A percentile compares a stretch with the other conserved stretches of the same genome.
Conservation (phyloP, 2,329 filamentous ascomycete species). For the Penicillium frequentans region DNA sequence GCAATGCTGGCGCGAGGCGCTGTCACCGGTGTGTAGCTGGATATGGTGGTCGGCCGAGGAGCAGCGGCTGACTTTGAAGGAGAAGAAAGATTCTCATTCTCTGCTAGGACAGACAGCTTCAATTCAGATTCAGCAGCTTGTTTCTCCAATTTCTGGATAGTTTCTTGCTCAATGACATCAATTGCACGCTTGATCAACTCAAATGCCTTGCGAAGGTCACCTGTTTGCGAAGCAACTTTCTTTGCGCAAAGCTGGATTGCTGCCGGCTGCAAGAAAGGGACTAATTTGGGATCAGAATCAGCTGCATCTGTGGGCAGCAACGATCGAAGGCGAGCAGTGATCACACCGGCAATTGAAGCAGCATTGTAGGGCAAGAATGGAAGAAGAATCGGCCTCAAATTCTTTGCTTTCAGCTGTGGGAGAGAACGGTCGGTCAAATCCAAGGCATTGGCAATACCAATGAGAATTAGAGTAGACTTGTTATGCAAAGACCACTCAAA, state of each 20-base stretch:
- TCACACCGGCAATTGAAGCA: slow-evolving; percentile 80
- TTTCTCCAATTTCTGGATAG: slow-evolving; percentile 69
- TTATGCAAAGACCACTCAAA: slow-evolving; percentile 93
- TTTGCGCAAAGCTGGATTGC: slow-evolving; percentile 92
- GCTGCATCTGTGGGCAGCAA: slow-evolving; percentile 55
- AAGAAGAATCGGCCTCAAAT: slow-evolving; percentile 83
- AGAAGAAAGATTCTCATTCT: slow-evolving; percentile 73
- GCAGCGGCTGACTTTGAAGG: slow-evolving; percentile 40
- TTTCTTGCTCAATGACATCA: slow-evolving; percentile 85
- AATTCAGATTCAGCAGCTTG: slow-evolving; percentile 56
- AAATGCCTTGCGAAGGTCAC: slow-evolving; percentile 91
- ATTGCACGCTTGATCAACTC: slow-evolving; percentile 89
- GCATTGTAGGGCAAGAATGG: slow-evolving; percentile 93
- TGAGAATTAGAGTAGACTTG: slow-evolving; percentile 74
- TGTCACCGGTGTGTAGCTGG: slow-evolving; percentile 68
- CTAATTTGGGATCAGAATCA: slow-evolving; percentile 53
- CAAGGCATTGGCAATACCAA: slow-evolving; percentile 94
- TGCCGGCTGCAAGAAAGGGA: slow-evolving; percentile 90
- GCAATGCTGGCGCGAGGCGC: slow-evolving; percentile 86
- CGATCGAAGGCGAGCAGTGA: slow-evolving; percentile 77
- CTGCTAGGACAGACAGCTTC: slow-evolving; percentile 69
- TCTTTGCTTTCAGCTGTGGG: slow-evolving; percentile 87
- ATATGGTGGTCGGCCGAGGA: slow-evolving; percentile 42
- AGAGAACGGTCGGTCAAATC: slow-evolving; percentile 95
- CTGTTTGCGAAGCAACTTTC: slow-evolving; percentile 91